A percentile compares a stretch with the other conserved stretches of the same genome.
Conservation (phyloP, 495 filamentous ascomycete genomes). For the Viridothelium virens region DNA sequence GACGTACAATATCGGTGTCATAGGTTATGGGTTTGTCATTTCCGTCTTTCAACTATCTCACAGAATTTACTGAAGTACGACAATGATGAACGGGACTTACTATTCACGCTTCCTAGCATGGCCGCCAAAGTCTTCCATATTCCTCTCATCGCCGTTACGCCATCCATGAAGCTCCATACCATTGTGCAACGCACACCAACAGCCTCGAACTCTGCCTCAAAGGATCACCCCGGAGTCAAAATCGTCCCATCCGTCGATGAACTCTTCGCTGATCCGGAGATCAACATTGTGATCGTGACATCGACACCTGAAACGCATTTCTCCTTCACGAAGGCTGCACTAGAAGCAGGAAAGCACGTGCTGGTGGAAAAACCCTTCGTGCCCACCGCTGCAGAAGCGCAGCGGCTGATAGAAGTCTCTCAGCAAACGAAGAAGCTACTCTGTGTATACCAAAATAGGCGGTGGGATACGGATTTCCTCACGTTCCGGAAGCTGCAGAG, state of each 20-base stretch:
- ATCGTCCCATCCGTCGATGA: slow-evolving; percentile 54
- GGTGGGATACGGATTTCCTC: slow-evolving; percentile 79
- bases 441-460: slow-evolving; percentile 83
- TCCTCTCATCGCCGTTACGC: slow-evolving; percentile 63
- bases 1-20: slow-evolving; percentile 50
- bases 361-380: slow-evolving; percentile 89
- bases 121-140: slow-evolving; percentile 89
- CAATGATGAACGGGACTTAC: not conserved
- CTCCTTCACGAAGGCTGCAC: slow-evolving; percentile 52
- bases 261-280: slow-evolving; percentile 54
- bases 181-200: slow-evolving; percentile 73
- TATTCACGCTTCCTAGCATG: slow-evolving; percentile 33
- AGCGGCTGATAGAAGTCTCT: slow-evolving; percentile 59
- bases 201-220: slow-evolving; percentile 52
- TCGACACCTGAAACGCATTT: slow-evolving; percentile 74
- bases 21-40: slow-evolving; percentile 50
- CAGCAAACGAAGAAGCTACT: slow-evolving; percentile 52
- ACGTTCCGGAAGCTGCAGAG: slow-evolving; percentile 59
- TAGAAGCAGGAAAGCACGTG: slow-evolving; percentile 73
- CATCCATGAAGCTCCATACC: slow-evolving; percentile 61
- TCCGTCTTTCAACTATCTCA: not conserved
- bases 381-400: slow-evolving; percentile 61
- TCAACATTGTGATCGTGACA: slow-evolving; percentile 68
- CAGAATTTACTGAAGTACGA: too few relatives aligned
- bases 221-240: slow-evolving; percentile 60